Conservation (phyloP, 108 stramenopile genomes). For the Seminavis robusta region DNA sequence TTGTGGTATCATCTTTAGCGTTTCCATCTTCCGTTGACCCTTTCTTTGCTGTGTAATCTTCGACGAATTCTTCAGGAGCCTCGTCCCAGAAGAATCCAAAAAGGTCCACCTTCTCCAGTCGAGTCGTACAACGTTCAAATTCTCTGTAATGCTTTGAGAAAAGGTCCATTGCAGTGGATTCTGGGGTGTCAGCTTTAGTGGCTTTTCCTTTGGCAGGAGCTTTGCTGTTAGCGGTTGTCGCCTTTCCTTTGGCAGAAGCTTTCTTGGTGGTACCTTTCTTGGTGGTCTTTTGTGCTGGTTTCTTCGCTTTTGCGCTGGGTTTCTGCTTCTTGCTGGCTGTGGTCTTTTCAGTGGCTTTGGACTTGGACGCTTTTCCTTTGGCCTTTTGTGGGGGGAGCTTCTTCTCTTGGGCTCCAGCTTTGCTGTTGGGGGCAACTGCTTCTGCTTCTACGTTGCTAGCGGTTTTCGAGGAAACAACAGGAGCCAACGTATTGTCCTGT, state of each 20-base stretch:
- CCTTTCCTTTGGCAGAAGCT: slow-evolving; percentile 6
- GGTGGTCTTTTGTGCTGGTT: neutral
- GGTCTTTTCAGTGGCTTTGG: neutral
- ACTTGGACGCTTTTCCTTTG: slow-evolving; percentile 5
- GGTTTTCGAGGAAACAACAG: too few species aligned
- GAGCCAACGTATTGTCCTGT: too few species aligned
- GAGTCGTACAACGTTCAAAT: slow-evolving; percentile 57
- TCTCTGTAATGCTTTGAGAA: slow-evolving; percentile 65
- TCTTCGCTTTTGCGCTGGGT: neutral
- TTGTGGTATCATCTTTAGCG: slow-evolving; percentile 3
- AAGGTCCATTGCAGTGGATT: slow-evolving; percentile 34
- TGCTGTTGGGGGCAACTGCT: too few species aligned
- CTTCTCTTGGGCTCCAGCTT: too few species aligned
- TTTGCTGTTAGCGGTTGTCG: slow-evolving; percentile 5
- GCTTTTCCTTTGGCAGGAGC: slow-evolving; percentile 8
- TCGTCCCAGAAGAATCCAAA: slow-evolving; percentile 66
- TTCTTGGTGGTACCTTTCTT: slow-evolving; percentile 2
- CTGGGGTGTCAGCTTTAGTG: slow-evolving; percentile 13
- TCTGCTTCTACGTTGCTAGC: too few species aligned
- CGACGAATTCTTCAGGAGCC: slow-evolving; percentile 61
- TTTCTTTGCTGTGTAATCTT: slow-evolving; percentile 28
- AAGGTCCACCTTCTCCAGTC: slow-evolving; percentile 72
- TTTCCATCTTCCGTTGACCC: neutral
- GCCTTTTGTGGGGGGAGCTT: too few species aligned
- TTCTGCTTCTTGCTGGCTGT: slow-evolving; percentile 1